Evolutionary conservation across 2,329 filamentous ascomycete species (phyloP).

Genomic region (Colletotrichum melonis): DNA sequence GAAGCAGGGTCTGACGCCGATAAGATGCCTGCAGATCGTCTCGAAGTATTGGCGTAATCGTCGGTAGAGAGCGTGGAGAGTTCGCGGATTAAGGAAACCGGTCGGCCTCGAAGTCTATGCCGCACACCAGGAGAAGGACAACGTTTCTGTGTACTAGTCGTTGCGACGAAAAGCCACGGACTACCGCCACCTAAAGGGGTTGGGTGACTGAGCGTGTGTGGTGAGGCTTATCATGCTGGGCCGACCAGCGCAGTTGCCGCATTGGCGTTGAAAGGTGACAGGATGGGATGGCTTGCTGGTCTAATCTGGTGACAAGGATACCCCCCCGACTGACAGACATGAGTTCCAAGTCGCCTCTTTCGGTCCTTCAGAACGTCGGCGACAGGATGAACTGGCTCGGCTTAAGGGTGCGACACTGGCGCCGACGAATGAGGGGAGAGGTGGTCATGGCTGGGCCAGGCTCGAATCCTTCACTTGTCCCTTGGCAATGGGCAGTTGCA

Average conservation of each 20-base stretch:
- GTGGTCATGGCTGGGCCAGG: background rate
- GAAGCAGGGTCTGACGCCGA: background rate
- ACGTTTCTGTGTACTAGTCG: background rate
- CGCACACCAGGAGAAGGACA: background rate
- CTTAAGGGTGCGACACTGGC: background rate
- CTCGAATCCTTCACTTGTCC: background rate
- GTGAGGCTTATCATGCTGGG: constrained; percentile 35
- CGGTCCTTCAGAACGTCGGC: constrained; percentile 2
- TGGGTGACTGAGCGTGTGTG: constrained; percentile 17
- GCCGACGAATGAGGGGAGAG: constrained; percentile 21
- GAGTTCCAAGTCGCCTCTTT: background rate
- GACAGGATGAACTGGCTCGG: constrained; percentile 25
- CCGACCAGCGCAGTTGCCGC: constrained; percentile 10
- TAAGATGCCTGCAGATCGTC: background rate
- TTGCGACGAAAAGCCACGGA: background rate
- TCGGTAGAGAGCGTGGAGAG: background rate
- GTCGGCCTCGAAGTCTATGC: background rate
- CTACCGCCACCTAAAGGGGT: constrained; percentile 20
- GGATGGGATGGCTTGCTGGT: constrained; percentile 18
- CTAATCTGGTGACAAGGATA: constrained; percentile 35
- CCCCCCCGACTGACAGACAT: background rate
- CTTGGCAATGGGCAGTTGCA: background rate
- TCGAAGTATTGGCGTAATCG: background rate
- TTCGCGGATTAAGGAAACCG: background rate
- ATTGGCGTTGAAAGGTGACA: constrained; percentile 32